Evolutionary conservation across 1,284 basidiomycete species (phyloP).

Genomic region (Puccinia triticina): DNA sequence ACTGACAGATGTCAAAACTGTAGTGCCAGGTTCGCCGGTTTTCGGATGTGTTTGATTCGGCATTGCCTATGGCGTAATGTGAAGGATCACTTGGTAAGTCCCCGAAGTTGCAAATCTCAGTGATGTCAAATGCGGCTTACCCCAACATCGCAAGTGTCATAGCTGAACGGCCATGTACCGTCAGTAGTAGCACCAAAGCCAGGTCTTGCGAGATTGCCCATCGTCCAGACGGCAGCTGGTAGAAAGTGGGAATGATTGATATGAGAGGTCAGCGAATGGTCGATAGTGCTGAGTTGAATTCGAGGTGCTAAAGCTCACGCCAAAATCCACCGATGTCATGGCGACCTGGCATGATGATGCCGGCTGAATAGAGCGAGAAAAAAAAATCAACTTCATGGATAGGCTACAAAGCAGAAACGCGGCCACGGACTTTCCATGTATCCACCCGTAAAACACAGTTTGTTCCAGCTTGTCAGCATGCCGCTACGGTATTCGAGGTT

Average conservation of each 20-base stretch:
- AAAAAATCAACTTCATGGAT: not conserved
- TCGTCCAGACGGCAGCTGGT: constrained; percentile 58
- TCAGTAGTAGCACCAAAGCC: constrained; percentile 59
- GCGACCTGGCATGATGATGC: constrained; percentile 53
- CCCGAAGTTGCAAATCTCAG: not conserved
- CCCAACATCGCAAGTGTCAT: constrained; percentile 59
- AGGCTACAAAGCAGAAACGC: not conserved
- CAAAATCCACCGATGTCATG: constrained; percentile 55
- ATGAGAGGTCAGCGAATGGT: constrained; percentile 52
- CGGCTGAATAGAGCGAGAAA: constrained; percentile 3
- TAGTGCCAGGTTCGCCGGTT: constrained; percentile 42
- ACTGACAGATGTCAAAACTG: constrained; percentile 34
- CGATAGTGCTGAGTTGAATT: constrained; percentile 39
- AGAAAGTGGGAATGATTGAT: not conserved
- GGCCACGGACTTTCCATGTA: constrained; percentile 51
- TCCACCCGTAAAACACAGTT: constrained; percentile 59
- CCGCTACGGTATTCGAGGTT: constrained; percentile 47
- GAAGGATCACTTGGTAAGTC: not conserved
- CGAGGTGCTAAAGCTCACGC: constrained; percentile 53
- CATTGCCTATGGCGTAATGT: constrained; percentile 33
- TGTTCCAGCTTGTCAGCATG: constrained; percentile 56
- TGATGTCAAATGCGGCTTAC: constrained; percentile 17
- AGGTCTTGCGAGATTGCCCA: constrained; percentile 59
- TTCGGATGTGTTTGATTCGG: constrained; percentile 51
- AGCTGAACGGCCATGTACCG: constrained; percentile 59